These are phyloP conservation scores for Nakazawaea molendinolei DNA, from an alignment of 805 yeast genomes.

Conservation along the genomic window DNA sequence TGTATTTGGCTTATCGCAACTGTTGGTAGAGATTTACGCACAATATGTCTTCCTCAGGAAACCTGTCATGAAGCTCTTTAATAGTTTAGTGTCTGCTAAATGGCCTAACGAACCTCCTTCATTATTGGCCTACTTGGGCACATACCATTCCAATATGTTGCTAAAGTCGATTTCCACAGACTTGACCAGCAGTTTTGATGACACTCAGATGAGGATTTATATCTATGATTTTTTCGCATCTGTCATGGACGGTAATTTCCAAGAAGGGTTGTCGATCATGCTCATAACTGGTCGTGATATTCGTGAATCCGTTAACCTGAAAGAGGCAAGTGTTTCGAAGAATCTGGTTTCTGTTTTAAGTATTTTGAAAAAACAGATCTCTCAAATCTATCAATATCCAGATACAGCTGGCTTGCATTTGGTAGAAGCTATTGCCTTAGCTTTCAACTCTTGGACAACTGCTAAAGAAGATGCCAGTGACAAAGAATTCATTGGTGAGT, in stretches of 20 bases:
- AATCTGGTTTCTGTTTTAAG: constrained; percentile 48
- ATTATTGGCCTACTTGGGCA: constrained; percentile 72
- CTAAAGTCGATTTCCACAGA: constrained; percentile 56
- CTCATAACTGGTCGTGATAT: constrained; percentile 56
- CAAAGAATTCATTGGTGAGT: constrained; percentile 34
- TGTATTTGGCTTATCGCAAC: constrained; percentile 49
- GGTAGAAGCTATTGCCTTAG: constrained; percentile 65
- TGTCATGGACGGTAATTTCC: constrained; percentile 56
- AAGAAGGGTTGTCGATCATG: constrained; percentile 69
- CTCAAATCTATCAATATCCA: constrained; percentile 48
- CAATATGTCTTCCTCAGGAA: constrained; percentile 40
- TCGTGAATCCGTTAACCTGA: too few species aligned
- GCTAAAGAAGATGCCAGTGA: constrained; percentile 49
- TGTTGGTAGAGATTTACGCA: constrained; percentile 52
- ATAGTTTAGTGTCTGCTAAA: constrained; percentile 46
- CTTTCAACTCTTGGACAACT: constrained; percentile 74
- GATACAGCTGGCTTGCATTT: constrained; percentile 58
- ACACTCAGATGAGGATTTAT: constrained; percentile 43
- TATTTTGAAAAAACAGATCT: constrained; percentile 48
- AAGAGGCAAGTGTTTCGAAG: too few species aligned
- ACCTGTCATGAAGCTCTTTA: constrained; percentile 47
- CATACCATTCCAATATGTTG: constrained; percentile 51
- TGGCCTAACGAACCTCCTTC: constrained; percentile 69
- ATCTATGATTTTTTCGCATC: constrained; percentile 62
- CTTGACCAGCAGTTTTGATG: constrained; percentile 49